These are phyloP conservation scores for Pichia eremophila DNA, from an alignment of 805 yeast species.

Conservation along the genomic window DNA sequence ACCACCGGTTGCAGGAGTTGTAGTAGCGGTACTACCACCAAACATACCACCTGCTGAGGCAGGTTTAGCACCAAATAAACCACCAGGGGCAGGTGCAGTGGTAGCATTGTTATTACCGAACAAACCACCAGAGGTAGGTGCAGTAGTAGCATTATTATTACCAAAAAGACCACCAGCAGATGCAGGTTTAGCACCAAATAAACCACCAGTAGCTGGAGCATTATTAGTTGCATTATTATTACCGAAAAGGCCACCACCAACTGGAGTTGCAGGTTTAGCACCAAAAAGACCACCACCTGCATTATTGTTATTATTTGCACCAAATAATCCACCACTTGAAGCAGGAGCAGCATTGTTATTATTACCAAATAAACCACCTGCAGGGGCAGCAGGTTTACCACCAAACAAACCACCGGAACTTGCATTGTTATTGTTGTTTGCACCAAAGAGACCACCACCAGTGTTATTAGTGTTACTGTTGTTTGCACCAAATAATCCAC, in stretches of 20 bases:
- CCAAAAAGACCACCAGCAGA: constrained; percentile 28
- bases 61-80: constrained; percentile 20
- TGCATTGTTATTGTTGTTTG: constrained; percentile 14
- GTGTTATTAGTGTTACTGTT: constrained; percentile 13
- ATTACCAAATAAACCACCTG: constrained; percentile 28
- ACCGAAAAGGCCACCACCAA: constrained; percentile 34
- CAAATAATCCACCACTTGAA: constrained; percentile 16
- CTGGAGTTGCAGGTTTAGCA: constrained; percentile 9
- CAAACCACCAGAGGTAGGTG: constrained; percentile 13
- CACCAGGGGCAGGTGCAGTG: constrained; percentile 10
- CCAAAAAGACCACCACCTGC: constrained; percentile 23
- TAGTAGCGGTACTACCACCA: constrained; percentile 21
- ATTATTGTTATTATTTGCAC: constrained; percentile 7
- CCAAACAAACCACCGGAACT: constrained; percentile 14
- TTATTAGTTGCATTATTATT: constrained; percentile 6
- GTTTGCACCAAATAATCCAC: constrained; percentile 25
- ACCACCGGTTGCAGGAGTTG: constrained; percentile 15
- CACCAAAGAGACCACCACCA: constrained; percentile 13
- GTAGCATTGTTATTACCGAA: constrained; percentile 19
- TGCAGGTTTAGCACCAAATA: constrained; percentile 20
- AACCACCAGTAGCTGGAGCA: constrained; percentile 22
- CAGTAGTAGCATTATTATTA: constrained; percentile 16
- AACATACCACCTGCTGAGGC: constrained; percentile 29
- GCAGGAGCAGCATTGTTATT: constrained; percentile 12
- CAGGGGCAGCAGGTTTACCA: constrained; percentile 8